Evolutionary conservation across 2,329 filamentous ascomycete species (phyloP), one percentile per base, ranked within the genome.

Genomic region (Xylariaceae sp.): DNA sequence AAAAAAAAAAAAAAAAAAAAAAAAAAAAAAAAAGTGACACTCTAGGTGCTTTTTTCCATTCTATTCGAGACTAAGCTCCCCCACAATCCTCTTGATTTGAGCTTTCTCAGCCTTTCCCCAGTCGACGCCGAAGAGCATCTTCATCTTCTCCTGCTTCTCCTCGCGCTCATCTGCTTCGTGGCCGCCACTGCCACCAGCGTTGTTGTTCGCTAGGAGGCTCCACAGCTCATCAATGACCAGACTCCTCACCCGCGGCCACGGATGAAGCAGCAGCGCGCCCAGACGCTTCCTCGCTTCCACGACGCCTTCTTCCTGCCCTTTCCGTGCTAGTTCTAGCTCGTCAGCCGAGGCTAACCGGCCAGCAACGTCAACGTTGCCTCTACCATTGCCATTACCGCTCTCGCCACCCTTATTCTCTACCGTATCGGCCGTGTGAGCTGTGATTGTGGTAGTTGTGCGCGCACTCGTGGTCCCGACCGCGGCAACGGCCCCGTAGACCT

Each of bases 401-500:
- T 16, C 30, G 4, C 35, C 18, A 30, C 10, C 20, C 16, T 13
- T 27, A n/a, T 24, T 35, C 18, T 30, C 24, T 20, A 27, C 10
- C 3, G 6, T 23, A 6, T 21, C 11, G 13, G 20, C 18, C 13
- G 24, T 32, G 10, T 16, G n/a, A n/a, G n/a, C n/a, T 26, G 10
- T 26, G 16, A 11, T 11, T 27, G 16, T 42, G 11, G 37, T 16
- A n/a, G 27, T 6, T 36, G 35, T n/a, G 15, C 43, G 29, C 43
- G 32, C 48, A 33, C 7, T n/a, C 43, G 5, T 21, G 15, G 33
- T 50, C 2, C 36, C 55, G 11, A 60, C 53, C 29, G 53, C 50
- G 3, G 84, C 83, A 21, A 96, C 73, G 0, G 84, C 85, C 2
- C 86, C 83, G 71, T 97, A 97, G 10, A 94, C 82, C 64, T 87